phyloP scores from a whole-genome alignment of 257 asterid species.

The Cruciata laevipes region DNA sequence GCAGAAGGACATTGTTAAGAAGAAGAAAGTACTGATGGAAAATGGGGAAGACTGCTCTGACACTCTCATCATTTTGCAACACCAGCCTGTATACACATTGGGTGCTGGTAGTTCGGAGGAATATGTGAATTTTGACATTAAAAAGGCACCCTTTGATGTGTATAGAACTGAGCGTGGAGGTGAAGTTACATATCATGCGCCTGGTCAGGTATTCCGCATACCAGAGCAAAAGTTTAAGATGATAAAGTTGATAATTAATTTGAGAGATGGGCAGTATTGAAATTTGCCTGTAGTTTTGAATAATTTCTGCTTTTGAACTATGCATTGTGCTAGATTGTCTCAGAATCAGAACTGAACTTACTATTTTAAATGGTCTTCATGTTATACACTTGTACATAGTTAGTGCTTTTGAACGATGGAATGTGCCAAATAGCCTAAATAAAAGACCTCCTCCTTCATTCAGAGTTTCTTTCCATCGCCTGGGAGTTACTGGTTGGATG shows the following conservation, averaged over 20 bases:
- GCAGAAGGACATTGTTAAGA: conserved; percentile 65
- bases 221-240: neutral
- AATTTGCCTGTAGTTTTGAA: neutral
- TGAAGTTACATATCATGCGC: conserved; percentile 96
- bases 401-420: neutral
- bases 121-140: conserved; percentile 52
- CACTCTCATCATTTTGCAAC: conserved; percentile 67
- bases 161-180: conserved; percentile 88
- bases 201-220: conserved; percentile 67
- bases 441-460: conserved; percentile 1
- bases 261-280: neutral
- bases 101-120: conserved; percentile 73
- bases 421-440: neutral
- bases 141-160: conserved; percentile 53
- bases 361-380: neutral
- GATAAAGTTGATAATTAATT: neutral
- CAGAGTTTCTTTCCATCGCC: neutral
- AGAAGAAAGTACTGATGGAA: conserved; percentile 34
- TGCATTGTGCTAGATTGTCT: neutral
- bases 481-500: neutral
- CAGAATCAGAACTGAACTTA: neutral
- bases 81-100: conserved; percentile 81
- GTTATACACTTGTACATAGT: neutral
- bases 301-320: too few species aligned
- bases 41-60: conserved; percentile 52